These are phyloP conservation scores for bread wheat (Triticum aestivum) DNA, from an alignment of 176 grass and related monocot genomes.

Conservation along the genomic window DNA sequence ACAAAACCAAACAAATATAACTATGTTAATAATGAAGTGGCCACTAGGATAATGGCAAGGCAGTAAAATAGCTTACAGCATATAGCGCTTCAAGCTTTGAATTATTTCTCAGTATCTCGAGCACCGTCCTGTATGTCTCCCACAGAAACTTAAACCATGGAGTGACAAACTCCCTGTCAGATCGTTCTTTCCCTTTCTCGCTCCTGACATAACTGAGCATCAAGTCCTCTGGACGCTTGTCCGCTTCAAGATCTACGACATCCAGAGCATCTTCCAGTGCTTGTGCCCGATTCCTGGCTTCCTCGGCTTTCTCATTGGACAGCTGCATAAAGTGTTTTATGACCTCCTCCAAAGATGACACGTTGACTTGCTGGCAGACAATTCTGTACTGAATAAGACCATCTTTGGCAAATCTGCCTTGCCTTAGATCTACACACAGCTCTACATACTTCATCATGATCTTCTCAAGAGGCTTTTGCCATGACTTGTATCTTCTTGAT, in stretches of 20 bases:
- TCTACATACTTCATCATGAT: slow-evolving; percentile 99
- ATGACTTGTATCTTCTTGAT: slow-evolving; percentile 83
- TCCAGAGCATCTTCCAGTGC: slow-evolving; percentile 91
- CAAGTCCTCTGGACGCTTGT: slow-evolving; percentile 93
- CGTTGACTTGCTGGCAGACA: slow-evolving; percentile 96
- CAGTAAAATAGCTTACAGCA: slow-evolving; percentile 62
- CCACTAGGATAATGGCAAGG: background rate
- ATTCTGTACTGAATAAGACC: slow-evolving; percentile 96
- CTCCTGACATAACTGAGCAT: slow-evolving; percentile 97
- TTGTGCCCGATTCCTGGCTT: slow-evolving; percentile 70
- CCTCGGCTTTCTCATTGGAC: slow-evolving; percentile 81
- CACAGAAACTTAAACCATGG: slow-evolving; percentile 99
- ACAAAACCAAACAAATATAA: slow-evolving; percentile 6
- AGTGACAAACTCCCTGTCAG: slow-evolving; percentile 86
- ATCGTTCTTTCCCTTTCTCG: slow-evolving; percentile 92
- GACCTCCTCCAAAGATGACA: slow-evolving; percentile 90
- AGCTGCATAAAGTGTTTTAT: slow-evolving; percentile 99
- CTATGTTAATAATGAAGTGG: background rate
- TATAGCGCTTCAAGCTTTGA: slow-evolving; percentile 93
- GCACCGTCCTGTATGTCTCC: slow-evolving; percentile 94
- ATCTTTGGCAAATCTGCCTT: slow-evolving; percentile 96
- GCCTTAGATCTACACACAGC: slow-evolving; percentile 85
- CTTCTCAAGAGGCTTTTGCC: slow-evolving; percentile 92
- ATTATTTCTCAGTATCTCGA: slow-evolving; percentile 94
- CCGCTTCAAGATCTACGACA: slow-evolving; percentile 94